These are phyloP conservation scores for Solanum neorickii DNA, from an alignment of 257 asterid genomes.

Conservation along the genomic window DNA sequence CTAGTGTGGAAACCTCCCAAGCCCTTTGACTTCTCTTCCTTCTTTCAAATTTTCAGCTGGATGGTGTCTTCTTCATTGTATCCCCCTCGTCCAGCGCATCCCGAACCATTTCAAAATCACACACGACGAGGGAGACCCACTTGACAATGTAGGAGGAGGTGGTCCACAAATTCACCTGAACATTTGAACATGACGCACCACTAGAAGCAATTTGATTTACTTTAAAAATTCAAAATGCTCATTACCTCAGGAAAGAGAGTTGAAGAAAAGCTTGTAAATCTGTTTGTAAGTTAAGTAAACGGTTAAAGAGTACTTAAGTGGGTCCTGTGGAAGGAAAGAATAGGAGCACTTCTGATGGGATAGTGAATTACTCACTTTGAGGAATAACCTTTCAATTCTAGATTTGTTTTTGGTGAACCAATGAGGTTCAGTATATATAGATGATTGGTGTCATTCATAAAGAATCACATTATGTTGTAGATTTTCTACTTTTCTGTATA, in stretches of 20 bases:
- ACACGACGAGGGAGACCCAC: neutral
- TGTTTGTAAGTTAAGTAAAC: neutral
- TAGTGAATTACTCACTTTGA: neutral
- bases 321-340: neutral
- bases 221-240: neutral
- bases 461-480: neutral
- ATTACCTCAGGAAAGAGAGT: neutral
- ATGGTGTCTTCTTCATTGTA: neutral
- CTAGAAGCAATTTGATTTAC: neutral
- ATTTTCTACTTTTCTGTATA: neutral
- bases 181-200: neutral
- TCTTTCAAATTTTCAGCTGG: neutral
- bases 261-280: neutral
- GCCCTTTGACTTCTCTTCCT: neutral
- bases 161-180: neutral
- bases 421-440: neutral
- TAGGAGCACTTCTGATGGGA: neutral
- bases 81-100: neutral
- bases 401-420: neutral
- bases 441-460: neutral
- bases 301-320: neutral
- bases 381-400: neutral
- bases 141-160: neutral
- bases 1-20: neutral
- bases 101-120: neutral